Evolutionary conservation across 2,329 filamentous ascomycete genomes (phyloP).

Genomic region (Rhinocladiella similis): DNA sequence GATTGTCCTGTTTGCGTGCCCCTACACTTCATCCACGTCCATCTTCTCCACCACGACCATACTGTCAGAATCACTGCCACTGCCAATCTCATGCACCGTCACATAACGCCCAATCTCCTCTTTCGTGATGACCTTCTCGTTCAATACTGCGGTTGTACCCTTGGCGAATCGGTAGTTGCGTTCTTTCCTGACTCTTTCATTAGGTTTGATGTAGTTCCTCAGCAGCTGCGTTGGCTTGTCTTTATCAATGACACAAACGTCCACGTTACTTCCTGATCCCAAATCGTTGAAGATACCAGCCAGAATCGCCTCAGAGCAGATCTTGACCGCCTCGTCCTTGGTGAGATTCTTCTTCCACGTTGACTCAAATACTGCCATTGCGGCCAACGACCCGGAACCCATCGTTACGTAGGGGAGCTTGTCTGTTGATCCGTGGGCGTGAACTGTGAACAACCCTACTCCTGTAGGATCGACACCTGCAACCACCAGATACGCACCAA

Average conservation of each 20-base stretch:
- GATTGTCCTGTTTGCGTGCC: background rate
- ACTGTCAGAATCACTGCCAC: constrained; percentile 54
- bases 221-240: constrained; percentile 87
- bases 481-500: constrained; percentile 96
- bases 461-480: constrained; percentile 96
- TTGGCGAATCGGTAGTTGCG: constrained; percentile 87
- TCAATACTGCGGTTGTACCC: constrained; percentile 93
- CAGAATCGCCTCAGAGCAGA: constrained; percentile 84
- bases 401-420: constrained; percentile 99
- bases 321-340: constrained; percentile 76
- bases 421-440: constrained; percentile 96
- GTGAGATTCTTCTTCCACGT: constrained; percentile 82
- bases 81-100: constrained; percentile 79
- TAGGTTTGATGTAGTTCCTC: constrained; percentile 91
- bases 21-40: constrained; percentile 56
- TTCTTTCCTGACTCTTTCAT: constrained; percentile 86
- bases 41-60: constrained; percentile 61
- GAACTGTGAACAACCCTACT: constrained; percentile 93
- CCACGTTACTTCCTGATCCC: constrained; percentile 95
- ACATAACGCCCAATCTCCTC: constrained; percentile 94
- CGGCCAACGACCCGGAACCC: constrained; percentile 92
- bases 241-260: constrained; percentile 90
- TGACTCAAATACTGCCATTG: constrained; percentile 98
- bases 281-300: constrained; percentile 99
- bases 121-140: constrained; percentile 94